Percentiles rank a stretch among this genome's conserved stretches.
These are phyloP conservation scores for Oidium heveae DNA, from an alignment of 2,329 filamentous ascomycete species.

Conservation along the genomic window DNA sequence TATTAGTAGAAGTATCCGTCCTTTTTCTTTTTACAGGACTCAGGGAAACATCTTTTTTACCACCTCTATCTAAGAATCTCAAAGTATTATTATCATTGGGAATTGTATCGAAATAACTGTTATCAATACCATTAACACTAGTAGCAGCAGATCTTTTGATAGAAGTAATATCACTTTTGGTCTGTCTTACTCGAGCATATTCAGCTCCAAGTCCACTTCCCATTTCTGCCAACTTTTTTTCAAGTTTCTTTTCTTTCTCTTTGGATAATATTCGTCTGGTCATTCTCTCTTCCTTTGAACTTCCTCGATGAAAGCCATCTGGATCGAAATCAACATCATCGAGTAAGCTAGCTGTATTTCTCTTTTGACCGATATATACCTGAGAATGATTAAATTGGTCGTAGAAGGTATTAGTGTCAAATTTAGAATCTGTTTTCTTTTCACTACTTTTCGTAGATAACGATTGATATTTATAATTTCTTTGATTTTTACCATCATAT, in stretches of 20 bases:
- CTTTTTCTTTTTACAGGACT: constrained; percentile 37
- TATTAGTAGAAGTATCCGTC: constrained; percentile 11
- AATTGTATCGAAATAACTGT: neutral
- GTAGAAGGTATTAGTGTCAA: constrained; percentile 18
- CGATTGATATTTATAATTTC: constrained; percentile 9
- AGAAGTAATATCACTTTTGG: constrained; percentile 1
- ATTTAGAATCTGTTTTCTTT: constrained; percentile 9
- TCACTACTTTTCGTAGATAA: constrained; percentile 8
- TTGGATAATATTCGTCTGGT: constrained; percentile 37
- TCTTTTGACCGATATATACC: constrained; percentile 23
- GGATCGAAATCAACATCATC: constrained; percentile 37
- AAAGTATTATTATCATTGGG: constrained; percentile 13
- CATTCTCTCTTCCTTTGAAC: constrained; percentile 38
- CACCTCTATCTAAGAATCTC: constrained; percentile 3
- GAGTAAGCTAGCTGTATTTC: constrained; percentile 32
- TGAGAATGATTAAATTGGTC: constrained; percentile 32
- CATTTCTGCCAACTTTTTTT: constrained; percentile 36
- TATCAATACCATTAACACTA: constrained; percentile 13
- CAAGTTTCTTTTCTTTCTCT: constrained; percentile 50
- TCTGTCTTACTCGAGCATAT: constrained; percentile 28
- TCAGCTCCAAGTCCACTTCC: constrained; percentile 43
- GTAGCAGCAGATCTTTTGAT: neutral
- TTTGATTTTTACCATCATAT: constrained; percentile 12
- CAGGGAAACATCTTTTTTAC: constrained; percentile 23
- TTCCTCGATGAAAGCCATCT: constrained; percentile 23